Evolutionary conservation across 768 basidiomycete species (phyloP).

Genomic region (Brasilioporus rufonigricans): DNA sequence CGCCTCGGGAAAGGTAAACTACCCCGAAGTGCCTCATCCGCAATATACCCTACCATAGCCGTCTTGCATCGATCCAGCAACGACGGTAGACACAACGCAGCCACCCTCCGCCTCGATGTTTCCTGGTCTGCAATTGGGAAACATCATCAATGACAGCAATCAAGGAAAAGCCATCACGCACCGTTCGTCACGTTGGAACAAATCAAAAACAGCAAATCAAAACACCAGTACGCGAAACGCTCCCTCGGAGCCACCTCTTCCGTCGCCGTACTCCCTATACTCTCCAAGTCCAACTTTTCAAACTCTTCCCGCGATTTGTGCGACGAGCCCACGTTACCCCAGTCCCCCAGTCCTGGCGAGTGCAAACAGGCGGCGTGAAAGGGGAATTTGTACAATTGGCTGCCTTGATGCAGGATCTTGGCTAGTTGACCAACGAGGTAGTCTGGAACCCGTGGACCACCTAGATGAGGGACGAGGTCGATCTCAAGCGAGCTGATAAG

Average conservation of each 20-base stretch:
- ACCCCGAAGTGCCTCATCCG: slow-evolving; percentile 84
- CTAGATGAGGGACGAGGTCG: slow-evolving; percentile 76
- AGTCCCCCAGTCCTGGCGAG: slow-evolving; percentile 11
- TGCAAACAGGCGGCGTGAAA: slow-evolving; percentile 3
- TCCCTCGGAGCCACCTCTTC: slow-evolving; percentile 66
- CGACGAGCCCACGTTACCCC: slow-evolving; percentile 6
- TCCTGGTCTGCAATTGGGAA: slow-evolving; percentile 53
- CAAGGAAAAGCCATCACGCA: slow-evolving; percentile 23
- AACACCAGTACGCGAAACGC: slow-evolving; percentile 90
- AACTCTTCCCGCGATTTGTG: slow-evolving; percentile 26
- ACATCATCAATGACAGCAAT: not conserved
- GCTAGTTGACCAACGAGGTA: slow-evolving; percentile 64
- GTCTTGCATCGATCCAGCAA: slow-evolving; percentile 75
- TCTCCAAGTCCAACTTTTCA: slow-evolving; percentile 39
- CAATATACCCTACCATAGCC: slow-evolving; percentile 70
- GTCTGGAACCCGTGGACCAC: slow-evolving; percentile 67
- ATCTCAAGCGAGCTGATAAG: slow-evolving; percentile 78
- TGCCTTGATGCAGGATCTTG: slow-evolving; percentile 70
- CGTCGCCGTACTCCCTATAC: slow-evolving; percentile 58
- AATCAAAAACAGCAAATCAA: slow-evolving; percentile 80
- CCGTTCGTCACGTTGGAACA: slow-evolving; percentile 69
- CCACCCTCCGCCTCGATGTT: slow-evolving; percentile 59
- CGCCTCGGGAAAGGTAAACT: slow-evolving; percentile 86
- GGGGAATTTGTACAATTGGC: slow-evolving; percentile 50
- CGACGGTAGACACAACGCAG: slow-evolving; percentile 67